Evolutionary conservation across 1,139 yeast species (phyloP), one percentile per base, ranked within the genome.

Genomic region (Wickerhamiella pararugosa): DNA sequence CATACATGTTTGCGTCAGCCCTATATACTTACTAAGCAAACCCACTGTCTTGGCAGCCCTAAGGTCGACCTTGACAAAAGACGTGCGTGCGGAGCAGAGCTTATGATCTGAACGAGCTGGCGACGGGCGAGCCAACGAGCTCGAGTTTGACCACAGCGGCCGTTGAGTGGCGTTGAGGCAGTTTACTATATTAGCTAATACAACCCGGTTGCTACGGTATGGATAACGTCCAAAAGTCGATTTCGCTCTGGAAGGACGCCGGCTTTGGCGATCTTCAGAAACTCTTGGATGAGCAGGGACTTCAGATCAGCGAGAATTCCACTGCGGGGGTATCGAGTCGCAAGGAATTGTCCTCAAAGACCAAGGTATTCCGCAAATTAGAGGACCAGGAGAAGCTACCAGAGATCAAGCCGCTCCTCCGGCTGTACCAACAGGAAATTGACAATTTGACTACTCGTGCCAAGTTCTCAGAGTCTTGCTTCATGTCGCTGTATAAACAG

Each of bases 361-460:
- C 97, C 10, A 87, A 86, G 56, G 77, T 73, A 43, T 90, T 87
- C 62, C 75, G 78, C 57, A 83, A 80, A 54, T 62, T 84, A 31
- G 66, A 68, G 0, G 81, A 79, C 46, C 72, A 67, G 4, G 77
- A 71, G 43, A 87, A 84, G 58, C 62, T 86, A 39, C 65, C 57
- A 1, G 77, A 79, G 52, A 64, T 83, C 57, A 82, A 82, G 51
- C 61, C 67, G 5, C 62, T 90, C 37, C 67, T 90, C 48, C 90
- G 87, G 60, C 66, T 75, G 36, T 90, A 90, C 57, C 98, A 90
- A 59, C 72, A 76, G 47, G 96, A 86, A 57, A 81, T 90, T 53
- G 98, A 90, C 57, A 65, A 69, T 36, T 66, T 90, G 49, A 83
- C 96, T 3, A 75, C 73, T 51, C 75, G 90, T 51, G 76, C 83